These are phyloP conservation scores for Pachyrhizus erosus DNA, from an alignment of 306 rosid genomes.

Conservation along the genomic window DNA sequence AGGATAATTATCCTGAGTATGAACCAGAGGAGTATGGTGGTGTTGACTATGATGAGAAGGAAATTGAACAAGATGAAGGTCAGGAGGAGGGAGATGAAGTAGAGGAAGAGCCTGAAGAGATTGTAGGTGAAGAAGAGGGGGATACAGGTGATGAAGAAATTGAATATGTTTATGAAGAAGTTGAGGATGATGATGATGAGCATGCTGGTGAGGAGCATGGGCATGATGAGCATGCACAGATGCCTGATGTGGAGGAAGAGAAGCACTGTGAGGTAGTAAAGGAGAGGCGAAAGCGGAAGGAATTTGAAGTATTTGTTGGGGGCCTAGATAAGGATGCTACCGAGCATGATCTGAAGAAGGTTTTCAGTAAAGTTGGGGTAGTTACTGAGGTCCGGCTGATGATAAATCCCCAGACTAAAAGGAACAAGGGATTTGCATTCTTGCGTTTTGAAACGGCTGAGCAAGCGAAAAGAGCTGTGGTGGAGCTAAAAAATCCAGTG, in stretches of 20 bases:
- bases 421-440: conserved; percentile 97
- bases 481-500: conserved; percentile 85
- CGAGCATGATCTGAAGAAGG: conserved; percentile 82
- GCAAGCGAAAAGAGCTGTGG: conserved; percentile 85
- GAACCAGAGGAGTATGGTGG: conserved; percentile 83
- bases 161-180: conserved; percentile 78
- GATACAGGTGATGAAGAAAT: conserved; percentile 78
- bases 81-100: conserved; percentile 73
- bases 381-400: conserved; percentile 84
- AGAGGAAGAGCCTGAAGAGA: conserved; percentile 70
- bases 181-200: conserved; percentile 74
- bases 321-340: conserved; percentile 91
- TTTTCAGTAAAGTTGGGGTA: conserved; percentile 75
- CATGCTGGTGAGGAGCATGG: conserved; percentile 59
- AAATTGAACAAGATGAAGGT: conserved; percentile 74
- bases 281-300: conserved; percentile 83
- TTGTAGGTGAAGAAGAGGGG: conserved; percentile 72
- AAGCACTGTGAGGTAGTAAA: conserved; percentile 75
- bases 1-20: conserved; percentile 88
- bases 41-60: conserved; percentile 89
- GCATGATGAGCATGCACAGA: conserved; percentile 57
- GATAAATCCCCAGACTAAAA: conserved; percentile 88
- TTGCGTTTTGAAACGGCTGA: conserved; percentile 84
- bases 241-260: conserved; percentile 65
- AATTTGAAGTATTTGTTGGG: conserved; percentile 95